Evolutionary conservation across 768 basidiomycete genomes (phyloP).

Genomic region (Gyrodon lividus): DNA sequence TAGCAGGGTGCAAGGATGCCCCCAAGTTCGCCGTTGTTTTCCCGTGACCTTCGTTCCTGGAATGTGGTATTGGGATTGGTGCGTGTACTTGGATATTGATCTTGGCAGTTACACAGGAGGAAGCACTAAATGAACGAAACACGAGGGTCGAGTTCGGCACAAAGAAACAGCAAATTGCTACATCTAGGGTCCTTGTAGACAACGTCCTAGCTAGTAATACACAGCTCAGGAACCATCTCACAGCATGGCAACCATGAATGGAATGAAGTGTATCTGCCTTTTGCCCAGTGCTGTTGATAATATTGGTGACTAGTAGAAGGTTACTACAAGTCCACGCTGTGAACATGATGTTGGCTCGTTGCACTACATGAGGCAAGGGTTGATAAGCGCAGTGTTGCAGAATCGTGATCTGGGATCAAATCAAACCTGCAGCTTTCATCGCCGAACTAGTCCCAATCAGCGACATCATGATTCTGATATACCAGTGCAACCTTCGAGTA

Average conservation of each 20-base stretch:
- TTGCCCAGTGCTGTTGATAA: neutral
- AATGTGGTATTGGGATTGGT: neutral
- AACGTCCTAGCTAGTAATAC: too few species aligned
- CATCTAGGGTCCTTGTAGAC: neutral
- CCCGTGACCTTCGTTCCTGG: neutral
- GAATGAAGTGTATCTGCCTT: neutral
- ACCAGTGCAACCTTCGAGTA: too few species aligned
- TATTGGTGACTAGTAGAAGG: neutral
- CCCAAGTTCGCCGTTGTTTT: neutral
- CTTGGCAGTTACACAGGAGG: neutral
- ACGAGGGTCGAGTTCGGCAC: neutral
- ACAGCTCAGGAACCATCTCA: neutral
- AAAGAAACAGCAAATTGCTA: neutral
- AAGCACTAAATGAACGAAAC: neutral
- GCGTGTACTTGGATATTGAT: neutral
- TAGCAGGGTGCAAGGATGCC: neutral
- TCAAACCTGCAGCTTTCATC: neutral
- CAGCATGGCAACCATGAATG: too few species aligned
- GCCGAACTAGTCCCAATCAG: neutral
- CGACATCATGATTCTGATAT: too few species aligned
- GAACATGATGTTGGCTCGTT: neutral
- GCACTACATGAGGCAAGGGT: neutral
- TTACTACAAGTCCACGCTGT: neutral
- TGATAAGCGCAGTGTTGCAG: too few species aligned
- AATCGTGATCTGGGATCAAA: neutral